Evolutionary conservation across 1,284 basidiomycete species (phyloP), one percentile per base, ranked within the genome.

Genomic region (Rhodotorula sp.): DNA sequence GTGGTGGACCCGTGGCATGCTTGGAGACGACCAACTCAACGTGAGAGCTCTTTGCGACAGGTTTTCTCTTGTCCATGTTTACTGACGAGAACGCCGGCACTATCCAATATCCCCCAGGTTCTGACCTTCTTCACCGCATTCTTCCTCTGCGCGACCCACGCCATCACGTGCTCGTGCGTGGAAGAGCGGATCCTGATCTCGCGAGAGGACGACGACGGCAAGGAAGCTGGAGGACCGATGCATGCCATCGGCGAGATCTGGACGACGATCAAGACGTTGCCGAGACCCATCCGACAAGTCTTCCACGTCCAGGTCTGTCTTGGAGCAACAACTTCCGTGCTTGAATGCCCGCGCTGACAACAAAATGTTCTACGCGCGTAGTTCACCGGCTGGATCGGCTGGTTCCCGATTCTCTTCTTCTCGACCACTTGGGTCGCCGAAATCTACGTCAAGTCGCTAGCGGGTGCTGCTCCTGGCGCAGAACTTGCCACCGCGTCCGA

Each of bases 391-490:
- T 79, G 78, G 78, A 70, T 78, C 20, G 77, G 74, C 52, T 79
- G 78, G 78, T 79, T 79, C 67, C 93, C 93, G 0, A 83, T 93
- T 49, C 84, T 95, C 6, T 96, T 96, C 83, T 96, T 93, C 66
- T 70, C 73, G 15, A 74, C 78, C 6, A 78, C 78, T 8, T 97
- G 93, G 83, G 87, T 96, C 62, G 90, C 90, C 18, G 93, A 95
- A 78, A 86, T 95, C 20, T 88, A 96, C 84, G 90, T 89, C 76
- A 83, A 83, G 5, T 26, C 60, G 54, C 26, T 29, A 1, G 95
- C 92, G 82, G 87, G 95, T 58, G 90, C 90, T 10, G 92, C 93
- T 77, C 85, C 94, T 10, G 88, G 94, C 84, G 88, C 76, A 82
- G 70, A 78, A 34, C 66, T 76, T 15, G 64, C 71, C 8, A 39